Percentiles rank a stretch among this genome's conserved stretches.
Conservation (phyloP, 805 yeast genomes). For the Suhomyces sp. region DNA sequence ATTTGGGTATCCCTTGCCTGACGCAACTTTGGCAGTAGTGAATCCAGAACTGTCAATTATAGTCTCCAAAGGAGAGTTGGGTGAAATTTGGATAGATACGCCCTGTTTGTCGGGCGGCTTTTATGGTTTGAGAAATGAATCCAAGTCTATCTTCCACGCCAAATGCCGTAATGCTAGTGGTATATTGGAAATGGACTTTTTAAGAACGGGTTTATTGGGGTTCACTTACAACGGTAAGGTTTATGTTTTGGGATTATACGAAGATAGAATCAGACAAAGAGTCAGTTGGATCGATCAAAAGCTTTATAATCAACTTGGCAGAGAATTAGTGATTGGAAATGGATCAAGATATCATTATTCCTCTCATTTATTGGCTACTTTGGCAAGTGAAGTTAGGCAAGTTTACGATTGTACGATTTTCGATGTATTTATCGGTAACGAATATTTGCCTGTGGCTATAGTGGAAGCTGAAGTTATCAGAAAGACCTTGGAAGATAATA, state of each 20-base stretch:
- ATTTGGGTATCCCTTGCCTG: conserved; percentile 93
- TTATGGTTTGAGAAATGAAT: conserved; percentile 66
- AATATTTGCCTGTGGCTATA: conserved; percentile 78
- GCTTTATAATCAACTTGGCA: conserved; percentile 24
- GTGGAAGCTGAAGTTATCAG: conserved; percentile 63
- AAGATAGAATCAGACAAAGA: conserved; percentile 82
- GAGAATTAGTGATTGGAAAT: conserved; percentile 33
- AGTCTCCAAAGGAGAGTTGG: conserved; percentile 75
- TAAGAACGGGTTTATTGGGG: conserved; percentile 89
- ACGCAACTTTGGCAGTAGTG: conserved; percentile 88
- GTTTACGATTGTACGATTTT: conserved; percentile 90
- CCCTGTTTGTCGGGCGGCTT: conserved; percentile 89
- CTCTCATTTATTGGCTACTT: conserved; percentile 79
- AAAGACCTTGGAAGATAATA: conserved; percentile 31
- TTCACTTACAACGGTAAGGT: conserved; percentile 84
- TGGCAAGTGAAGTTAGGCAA: conserved; percentile 76
- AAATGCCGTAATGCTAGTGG: conserved; percentile 73
- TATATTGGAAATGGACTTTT: conserved; percentile 67
- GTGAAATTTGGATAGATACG: conserved; percentile 97
- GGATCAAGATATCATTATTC: conserved; percentile 72
- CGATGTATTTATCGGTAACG: conserved; percentile 75
- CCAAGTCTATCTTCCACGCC: conserved; percentile 77
- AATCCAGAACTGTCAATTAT: conserved; percentile 85
- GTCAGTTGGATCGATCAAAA: conserved; percentile 62
- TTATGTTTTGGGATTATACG: conserved; percentile 84